Conservation (phyloP, 169 alveolate species). For the Plasmodium billcollinsi region DNA sequence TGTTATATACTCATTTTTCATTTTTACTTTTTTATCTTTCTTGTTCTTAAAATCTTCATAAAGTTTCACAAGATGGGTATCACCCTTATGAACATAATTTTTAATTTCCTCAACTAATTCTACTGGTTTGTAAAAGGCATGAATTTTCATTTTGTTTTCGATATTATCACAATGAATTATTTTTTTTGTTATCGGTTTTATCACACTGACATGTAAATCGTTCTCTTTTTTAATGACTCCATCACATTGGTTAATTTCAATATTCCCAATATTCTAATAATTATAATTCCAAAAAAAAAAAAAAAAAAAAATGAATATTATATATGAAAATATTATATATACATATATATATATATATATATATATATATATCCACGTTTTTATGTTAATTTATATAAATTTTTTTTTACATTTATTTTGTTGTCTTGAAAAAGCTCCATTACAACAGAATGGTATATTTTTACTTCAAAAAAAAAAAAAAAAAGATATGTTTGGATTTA, state of each 20-base stretch:
- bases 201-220: constrained; percentile 62
- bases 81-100: constrained; percentile 71
- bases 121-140: constrained; percentile 72
- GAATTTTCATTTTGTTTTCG: constrained; percentile 10
- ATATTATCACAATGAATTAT: constrained; percentile 37
- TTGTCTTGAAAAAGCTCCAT: too few species aligned
- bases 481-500: too few species aligned
- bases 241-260: constrained; percentile 32
- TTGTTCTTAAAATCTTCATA: constrained; percentile 38
- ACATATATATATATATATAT: too few species aligned
- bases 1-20: constrained; percentile 2
- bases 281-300: neutral
- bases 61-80: constrained; percentile 46
- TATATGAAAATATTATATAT: neutral
- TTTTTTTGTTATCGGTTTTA: constrained; percentile 60
- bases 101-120: constrained; percentile 69
- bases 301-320: constrained; percentile 4
- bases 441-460: too few species aligned
- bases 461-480: too few species aligned
- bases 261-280: neutral
- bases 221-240: constrained; percentile 62
- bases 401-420: too few species aligned
- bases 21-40: constrained; percentile 12
- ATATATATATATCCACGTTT: too few species aligned
- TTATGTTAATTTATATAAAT: too few species aligned